Evolutionary conservation across 495 filamentous ascomycete species (phyloP), one percentile per base, ranked within the genome.

Genomic region (Rhypophila decipiens): DNA sequence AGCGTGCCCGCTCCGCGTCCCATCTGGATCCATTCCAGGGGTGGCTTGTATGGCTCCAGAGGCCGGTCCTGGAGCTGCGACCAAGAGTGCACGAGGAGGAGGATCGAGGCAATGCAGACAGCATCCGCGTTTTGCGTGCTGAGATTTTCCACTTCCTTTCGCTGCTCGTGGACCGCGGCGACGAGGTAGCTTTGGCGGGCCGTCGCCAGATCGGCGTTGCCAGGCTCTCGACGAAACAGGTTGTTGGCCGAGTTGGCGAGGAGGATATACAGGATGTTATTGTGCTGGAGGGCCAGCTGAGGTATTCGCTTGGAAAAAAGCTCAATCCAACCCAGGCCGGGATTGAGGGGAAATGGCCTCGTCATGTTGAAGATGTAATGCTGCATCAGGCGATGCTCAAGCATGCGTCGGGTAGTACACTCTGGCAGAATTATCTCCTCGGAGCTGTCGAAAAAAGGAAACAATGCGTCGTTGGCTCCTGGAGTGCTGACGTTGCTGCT

Each of bases 241-340:
- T 73, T 63, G 21, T 65, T 53, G 10, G 68, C 64, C 5, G 67
- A 42, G 7, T 68, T 2, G 7, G 61, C 49, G 42, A 57, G 67
- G 31, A 71, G 62, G 2, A 53, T 52, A 46, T 67, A 67, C 15
- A 71, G 41, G 13, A 71, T 49, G 29, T 57, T 60, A 39, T 69
- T 64, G 19, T 61, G 59, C 10, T 51, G 37, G 15, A 73, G 56
- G 1, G 67, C 57, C 27, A 67, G 44, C 7, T 33, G 42, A 2
- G 65, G 66, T n/a, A 66, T 24, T 1, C 39, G 18, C 19, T 42
- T 43, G n/a, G 44, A 23, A 18, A 56, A 50, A n/a, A 53, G 29
- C 0, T 44, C 43, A 20, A 24, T n/a, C 59, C 59, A 67, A 27
- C 41, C 20, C 22, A 39, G 24, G n/a, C 44, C 41, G 27, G 40